Evolutionary conservation across 148 eudicot species (phyloP).

Genomic region (Vaccinium macrocarpon): DNA sequence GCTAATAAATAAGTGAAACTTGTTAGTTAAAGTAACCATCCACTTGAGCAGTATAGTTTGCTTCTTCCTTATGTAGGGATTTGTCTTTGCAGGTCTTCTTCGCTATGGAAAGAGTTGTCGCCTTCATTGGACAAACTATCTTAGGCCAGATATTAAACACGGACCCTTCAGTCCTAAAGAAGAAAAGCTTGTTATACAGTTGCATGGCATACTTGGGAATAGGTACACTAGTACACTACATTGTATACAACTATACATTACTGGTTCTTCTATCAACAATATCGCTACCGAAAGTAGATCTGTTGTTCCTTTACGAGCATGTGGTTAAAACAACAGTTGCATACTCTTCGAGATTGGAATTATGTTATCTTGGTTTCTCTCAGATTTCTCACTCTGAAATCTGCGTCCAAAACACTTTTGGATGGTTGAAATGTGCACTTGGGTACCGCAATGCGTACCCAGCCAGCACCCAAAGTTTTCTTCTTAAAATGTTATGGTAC

Average conservation of each 20-base stretch:
- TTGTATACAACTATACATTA: background rate
- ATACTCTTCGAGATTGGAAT: background rate
- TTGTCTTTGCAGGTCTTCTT: constrained; percentile 42
- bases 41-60: background rate
- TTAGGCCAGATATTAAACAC: constrained; percentile 68
- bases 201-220: constrained; percentile 69
- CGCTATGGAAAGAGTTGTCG: constrained; percentile 80
- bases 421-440: too few species aligned
- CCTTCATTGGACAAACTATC: constrained; percentile 74
- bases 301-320: background rate
- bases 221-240: constrained; percentile 29
- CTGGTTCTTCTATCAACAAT: constrained; percentile 1
- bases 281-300: background rate
- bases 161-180: constrained; percentile 64
- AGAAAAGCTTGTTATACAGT: constrained; percentile 66
- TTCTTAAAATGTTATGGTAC: too few species aligned
- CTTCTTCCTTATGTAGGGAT: background rate
- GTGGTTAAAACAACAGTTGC: background rate
- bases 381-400: background rate
- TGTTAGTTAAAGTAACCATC: background rate
- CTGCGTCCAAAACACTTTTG: too few species aligned
- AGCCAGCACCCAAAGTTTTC: too few species aligned
- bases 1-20: background rate
- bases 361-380: background rate
- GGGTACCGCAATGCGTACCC: too few species aligned